phyloP scores from a whole-genome alignment of 257 asterid species.

The Fraxinus anomala region DNA sequence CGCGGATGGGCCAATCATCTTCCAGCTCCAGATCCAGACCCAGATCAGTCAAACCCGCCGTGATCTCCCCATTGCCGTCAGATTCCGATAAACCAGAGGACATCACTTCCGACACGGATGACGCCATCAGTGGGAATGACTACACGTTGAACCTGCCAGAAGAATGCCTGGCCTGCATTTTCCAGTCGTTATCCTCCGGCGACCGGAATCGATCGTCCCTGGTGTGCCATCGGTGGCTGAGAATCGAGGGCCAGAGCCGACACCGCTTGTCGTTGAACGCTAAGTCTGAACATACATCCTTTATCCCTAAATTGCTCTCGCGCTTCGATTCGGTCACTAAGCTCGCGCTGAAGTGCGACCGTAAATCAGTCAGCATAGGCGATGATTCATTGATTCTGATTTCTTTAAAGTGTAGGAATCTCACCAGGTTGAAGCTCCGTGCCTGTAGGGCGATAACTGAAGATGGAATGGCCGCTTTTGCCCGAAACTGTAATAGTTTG shows the following conservation, averaged over 20 bases:
- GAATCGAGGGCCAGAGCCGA: constrained; percentile 84
- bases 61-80: not conserved
- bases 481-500: constrained; percentile 58
- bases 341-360: constrained; percentile 86
- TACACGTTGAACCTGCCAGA: constrained; percentile 60
- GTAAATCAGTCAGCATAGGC: constrained; percentile 73
- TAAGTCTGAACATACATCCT: constrained; percentile 43
- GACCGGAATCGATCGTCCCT: constrained; percentile 70
- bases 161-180: constrained; percentile 67
- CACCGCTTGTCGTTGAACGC: constrained; percentile 86
- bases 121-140: constrained; percentile 27
- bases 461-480: constrained; percentile 59
- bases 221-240: constrained; percentile 84
- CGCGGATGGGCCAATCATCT: constrained; percentile 18
- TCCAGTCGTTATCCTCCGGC: constrained; percentile 66
- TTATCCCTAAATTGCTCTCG: constrained; percentile 47
- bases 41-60: not conserved
- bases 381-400: constrained; percentile 64
- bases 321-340: constrained; percentile 84
- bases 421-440: constrained; percentile 79
- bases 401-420: constrained; percentile 58
- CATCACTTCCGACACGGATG: not conserved
- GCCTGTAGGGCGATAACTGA: constrained; percentile 83
- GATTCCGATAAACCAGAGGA: not conserved
- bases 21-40: not conserved